phyloP scores from a whole-genome alignment of 2,329 filamentous ascomycete genomes.

The Phialemonium atrogriseum region DNA sequence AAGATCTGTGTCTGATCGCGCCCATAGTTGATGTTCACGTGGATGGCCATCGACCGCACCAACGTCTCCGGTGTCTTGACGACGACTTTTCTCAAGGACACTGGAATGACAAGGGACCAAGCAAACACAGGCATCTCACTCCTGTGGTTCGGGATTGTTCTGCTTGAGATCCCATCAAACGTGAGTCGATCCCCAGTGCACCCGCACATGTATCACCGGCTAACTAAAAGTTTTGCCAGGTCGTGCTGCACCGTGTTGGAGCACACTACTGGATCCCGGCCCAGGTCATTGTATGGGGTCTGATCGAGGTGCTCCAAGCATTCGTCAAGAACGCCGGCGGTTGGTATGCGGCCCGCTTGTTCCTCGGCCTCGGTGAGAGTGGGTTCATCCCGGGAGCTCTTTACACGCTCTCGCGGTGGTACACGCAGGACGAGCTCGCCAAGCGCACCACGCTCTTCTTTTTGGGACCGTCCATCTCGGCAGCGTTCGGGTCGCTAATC shows the following conservation, averaged over 20 bases:
- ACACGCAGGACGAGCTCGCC: conserved; percentile 13
- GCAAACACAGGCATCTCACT: conserved; percentile 13
- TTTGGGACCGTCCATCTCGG: conserved; percentile 8
- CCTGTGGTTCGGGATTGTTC: conserved; percentile 9
- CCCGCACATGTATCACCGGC: background rate
- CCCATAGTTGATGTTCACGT: conserved; percentile 14
- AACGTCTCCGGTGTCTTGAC: conserved; percentile 15
- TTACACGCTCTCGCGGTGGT: conserved; percentile 11
- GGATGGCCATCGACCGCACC: conserved; percentile 16
- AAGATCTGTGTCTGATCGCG: background rate
- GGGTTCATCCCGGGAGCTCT: conserved; percentile 13
- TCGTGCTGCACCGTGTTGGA: conserved; percentile 11
- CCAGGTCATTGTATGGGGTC: conserved; percentile 12
- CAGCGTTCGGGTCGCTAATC: conserved; percentile 13
- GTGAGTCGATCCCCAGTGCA: conserved; percentile 3
- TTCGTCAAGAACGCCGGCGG: conserved; percentile 9
- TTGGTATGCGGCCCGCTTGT: conserved; percentile 11
- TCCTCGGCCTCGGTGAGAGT: conserved; percentile 11
- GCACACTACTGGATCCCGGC: conserved; percentile 13
- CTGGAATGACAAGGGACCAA: conserved; percentile 11
- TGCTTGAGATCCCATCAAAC: conserved; percentile 14
- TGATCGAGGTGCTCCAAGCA: conserved; percentile 11
- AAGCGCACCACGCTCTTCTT: conserved; percentile 8
- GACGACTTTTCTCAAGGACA: conserved; percentile 9
- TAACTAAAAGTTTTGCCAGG: background rate